phyloP scores from a whole-genome alignment of 805 yeast genomes.

The Saturnispora zaruensis region DNA sequence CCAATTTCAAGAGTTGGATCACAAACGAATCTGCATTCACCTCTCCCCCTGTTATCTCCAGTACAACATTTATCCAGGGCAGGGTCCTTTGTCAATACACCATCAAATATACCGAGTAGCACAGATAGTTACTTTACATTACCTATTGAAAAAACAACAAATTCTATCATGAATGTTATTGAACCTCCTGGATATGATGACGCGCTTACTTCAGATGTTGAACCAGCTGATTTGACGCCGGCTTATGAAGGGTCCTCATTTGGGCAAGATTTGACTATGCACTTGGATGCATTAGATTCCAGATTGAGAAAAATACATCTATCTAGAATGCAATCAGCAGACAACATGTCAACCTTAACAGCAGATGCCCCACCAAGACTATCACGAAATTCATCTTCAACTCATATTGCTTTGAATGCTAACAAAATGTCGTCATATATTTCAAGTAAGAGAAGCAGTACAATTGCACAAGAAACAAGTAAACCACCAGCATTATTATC shows the following conservation, averaged over 20 bases:
- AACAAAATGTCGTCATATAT: neutral
- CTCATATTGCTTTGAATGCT: neutral
- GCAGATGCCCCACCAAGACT: conserved; percentile 3
- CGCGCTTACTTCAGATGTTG: conserved; percentile 52
- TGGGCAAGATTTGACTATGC: conserved; percentile 14
- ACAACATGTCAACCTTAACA: neutral
- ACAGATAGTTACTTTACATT: neutral
- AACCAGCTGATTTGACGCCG: conserved; percentile 57
- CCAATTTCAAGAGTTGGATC: conserved; percentile 16
- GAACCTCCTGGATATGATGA: conserved; percentile 79
- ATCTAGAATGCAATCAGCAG: conserved; percentile 6
- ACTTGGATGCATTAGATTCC: conserved; percentile 26
- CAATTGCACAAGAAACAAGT: neutral
- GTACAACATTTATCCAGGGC: conserved; percentile 52
- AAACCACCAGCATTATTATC: conserved; percentile 11
- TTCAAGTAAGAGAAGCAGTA: neutral
- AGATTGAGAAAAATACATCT: conserved; percentile 21
- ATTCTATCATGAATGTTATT: conserved; percentile 24
- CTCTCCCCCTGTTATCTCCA: conserved; percentile 34
- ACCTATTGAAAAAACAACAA: neutral
- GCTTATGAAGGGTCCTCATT: conserved; percentile 36
- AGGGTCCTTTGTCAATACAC: conserved; percentile 35
- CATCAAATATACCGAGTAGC: conserved; percentile 5
- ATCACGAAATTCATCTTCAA: conserved; percentile 4
- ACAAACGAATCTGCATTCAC: neutral